Evolutionary conservation across 2,329 filamentous ascomycete species (phyloP).

Genomic region (Diaporthe helianthi): DNA sequence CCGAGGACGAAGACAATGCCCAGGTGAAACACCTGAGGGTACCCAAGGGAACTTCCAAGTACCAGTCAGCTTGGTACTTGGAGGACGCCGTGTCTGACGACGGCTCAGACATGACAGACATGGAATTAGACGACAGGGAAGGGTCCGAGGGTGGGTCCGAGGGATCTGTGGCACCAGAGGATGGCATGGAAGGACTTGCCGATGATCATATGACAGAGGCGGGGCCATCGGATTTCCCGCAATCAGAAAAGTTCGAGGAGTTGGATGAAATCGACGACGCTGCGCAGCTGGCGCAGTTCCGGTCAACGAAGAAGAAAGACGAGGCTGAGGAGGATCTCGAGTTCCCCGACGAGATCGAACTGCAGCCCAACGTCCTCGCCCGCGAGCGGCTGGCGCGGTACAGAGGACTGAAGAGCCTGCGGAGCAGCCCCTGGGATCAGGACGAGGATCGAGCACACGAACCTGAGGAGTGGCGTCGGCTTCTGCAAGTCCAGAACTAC

Average conservation of each 20-base stretch:
- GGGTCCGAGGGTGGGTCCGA: slow-evolving; percentile 60
- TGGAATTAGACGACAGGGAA: slow-evolving; percentile 65
- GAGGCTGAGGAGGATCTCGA: slow-evolving; percentile 91
- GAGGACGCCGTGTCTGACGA: slow-evolving; percentile 78
- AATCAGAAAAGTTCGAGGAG: slow-evolving; percentile 89
- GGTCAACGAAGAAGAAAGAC: slow-evolving; percentile 76
- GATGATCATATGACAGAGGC: slow-evolving; percentile 75
- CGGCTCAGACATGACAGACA: slow-evolving; percentile 81
- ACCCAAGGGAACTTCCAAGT: slow-evolving; percentile 90
- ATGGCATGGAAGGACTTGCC: slow-evolving; percentile 77
- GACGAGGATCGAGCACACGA: slow-evolving; percentile 87
- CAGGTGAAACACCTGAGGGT: slow-evolving; percentile 71
- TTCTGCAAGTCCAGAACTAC: slow-evolving; percentile 91
- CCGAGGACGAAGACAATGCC: slow-evolving; percentile 77
- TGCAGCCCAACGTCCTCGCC: slow-evolving; percentile 86
- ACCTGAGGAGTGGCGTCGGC: slow-evolving; percentile 85
- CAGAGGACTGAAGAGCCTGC: slow-evolving; percentile 88
- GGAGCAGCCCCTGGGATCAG: slow-evolving; percentile 87
- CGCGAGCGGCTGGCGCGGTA: slow-evolving; percentile 86
- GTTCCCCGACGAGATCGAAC: slow-evolving; percentile 96
- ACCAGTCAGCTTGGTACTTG: slow-evolving; percentile 94
- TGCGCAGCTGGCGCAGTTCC: slow-evolving; percentile 81
- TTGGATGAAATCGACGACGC: slow-evolving; percentile 83
- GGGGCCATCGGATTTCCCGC: slow-evolving; percentile 86
- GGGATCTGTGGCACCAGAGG: slow-evolving; percentile 72